phyloP scores from a whole-genome alignment of 495 filamentous ascomycete genomes.

The Aspergillus cavernicola region DNA sequence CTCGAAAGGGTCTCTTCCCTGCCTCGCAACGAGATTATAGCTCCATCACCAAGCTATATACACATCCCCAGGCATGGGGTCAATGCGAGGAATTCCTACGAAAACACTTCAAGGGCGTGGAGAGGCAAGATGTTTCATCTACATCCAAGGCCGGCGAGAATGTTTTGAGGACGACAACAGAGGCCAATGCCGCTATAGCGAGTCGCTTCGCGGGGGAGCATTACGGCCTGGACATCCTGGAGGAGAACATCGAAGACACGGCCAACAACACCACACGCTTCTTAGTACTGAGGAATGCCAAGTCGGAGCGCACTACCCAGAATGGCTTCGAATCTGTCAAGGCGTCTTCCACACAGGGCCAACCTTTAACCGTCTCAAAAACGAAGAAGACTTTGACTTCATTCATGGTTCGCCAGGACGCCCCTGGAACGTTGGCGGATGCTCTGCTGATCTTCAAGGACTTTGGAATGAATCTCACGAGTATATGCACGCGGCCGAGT shows the following conservation, averaged over 20 bases:
- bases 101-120: conserved; percentile 60
- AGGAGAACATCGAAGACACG: conserved; percentile 73
- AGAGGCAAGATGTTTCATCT: conserved; percentile 79
- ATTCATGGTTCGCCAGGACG: conserved; percentile 76
- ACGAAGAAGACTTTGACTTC: conserved; percentile 69
- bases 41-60: conserved; percentile 60
- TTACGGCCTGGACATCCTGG: conserved; percentile 64
- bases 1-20: conserved; percentile 34
- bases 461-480: conserved; percentile 75
- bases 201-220: conserved; percentile 66
- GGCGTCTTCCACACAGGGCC: conserved; percentile 4
- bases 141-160: conserved; percentile 80
- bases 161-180: conserved; percentile 54
- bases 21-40: conserved; percentile 24
- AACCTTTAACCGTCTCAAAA: conserved; percentile 15
- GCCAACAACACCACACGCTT: conserved; percentile 87
- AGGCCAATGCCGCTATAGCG: conserved; percentile 71
- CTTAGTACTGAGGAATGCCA: conserved; percentile 61
- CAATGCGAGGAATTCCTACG: conserved; percentile 80
- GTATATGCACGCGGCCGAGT: conserved; percentile 83
- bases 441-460: conserved; percentile 73
- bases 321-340: conserved; percentile 20
- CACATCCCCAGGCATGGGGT: conserved; percentile 91
- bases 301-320: conserved; percentile 21
- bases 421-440: conserved; percentile 76